A percentile compares a stretch with the other conserved stretches of the same genome.
phyloP scores from a whole-genome alignment of 2,329 filamentous ascomycete species.

The Diaporthe vexans region DNA sequence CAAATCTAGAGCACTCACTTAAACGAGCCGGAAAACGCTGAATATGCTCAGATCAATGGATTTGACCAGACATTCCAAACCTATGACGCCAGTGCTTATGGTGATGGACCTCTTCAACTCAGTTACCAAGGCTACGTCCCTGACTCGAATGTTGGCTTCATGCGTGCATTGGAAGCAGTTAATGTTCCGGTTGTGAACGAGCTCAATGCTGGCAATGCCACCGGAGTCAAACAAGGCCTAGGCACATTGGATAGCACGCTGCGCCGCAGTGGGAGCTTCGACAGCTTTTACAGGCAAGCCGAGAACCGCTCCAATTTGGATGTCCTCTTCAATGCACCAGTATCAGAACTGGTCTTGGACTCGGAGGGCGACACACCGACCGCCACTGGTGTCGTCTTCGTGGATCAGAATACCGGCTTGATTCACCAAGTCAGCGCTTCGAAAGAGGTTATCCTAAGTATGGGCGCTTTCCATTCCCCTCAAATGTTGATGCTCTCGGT shows the following conservation, averaged over 20 bases:
- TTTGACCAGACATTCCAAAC: conserved; percentile 48
- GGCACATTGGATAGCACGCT: conserved; percentile 45
- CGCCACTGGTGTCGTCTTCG: conserved; percentile 46
- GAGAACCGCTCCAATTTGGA: conserved; percentile 43
- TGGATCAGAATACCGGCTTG: conserved; percentile 43
- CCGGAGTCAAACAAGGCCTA: conserved; percentile 48
- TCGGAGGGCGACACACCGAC: conserved; percentile 42
- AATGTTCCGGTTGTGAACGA: conserved; percentile 44
- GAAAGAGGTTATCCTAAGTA: conserved; percentile 11
- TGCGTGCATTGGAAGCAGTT: conserved; percentile 43
- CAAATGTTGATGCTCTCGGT: conserved; percentile 23
- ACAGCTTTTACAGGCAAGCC: conserved; percentile 46
- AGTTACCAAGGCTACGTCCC: conserved; percentile 44
- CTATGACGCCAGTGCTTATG: conserved; percentile 46
- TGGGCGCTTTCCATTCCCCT: conserved; percentile 26
- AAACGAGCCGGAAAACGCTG: conserved; percentile 44
- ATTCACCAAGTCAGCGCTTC: conserved; percentile 38
- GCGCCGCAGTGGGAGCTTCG: conserved; percentile 47
- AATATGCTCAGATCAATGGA: conserved; percentile 38
- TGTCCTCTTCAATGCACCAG: conserved; percentile 46
- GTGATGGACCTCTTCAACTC: conserved; percentile 47
- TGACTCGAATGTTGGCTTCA: conserved; percentile 41
- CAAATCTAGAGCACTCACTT: conserved; percentile 42
- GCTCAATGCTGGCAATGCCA: conserved; percentile 47
- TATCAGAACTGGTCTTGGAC: conserved; percentile 43